Base-by-base conservation (phyloP, 1,284 basidiomycete genomes). In the Cystobasidium pallidum region DNA sequence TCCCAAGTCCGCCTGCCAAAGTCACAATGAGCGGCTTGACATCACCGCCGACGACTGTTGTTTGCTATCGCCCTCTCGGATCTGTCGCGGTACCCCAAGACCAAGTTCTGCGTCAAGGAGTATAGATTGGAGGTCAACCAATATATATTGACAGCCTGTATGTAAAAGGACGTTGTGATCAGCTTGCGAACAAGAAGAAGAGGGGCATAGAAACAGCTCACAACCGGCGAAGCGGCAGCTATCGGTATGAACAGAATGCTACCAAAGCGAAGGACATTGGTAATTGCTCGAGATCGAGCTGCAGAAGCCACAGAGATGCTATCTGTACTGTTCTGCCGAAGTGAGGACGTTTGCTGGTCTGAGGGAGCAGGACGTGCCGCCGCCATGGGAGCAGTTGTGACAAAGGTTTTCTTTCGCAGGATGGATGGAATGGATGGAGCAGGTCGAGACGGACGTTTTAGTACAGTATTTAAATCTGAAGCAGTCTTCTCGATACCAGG, bases 111-210 rank as follows among this genome's bases (percentile, higher is more conserved):
- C 19, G 88, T 73, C 26, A 94, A 82, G 43, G 91, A 91, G 78
- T 90, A 91, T 21, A 86, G 80, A 28, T 91, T 89, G 7, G 91
- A 93, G 4, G 90, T 88, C 2, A 90, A 83, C 92, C 92, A 94
- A 79, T 92, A 94, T 21, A 93, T 77, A 55, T 88, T 84, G 21
- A 94, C 84, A 59, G 89, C 86, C 90, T 93, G 76, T 3, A 43
- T 39, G 73, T 66, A 32, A 75, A 51, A 68, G 73, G 64, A 76
- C 19, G 6, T 7, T 15, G 32, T 71, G 34, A 32, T 30, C 26
- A 2, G 15, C 17, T 15, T 7, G 10, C 41, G 24, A 41, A 26
- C 43, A 8, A 3, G 17, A 34, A 32, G 21, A 15, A 15, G 8
- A 17, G 24, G 8, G 11, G 62, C 52, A 57, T 55, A 52, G 21